Percentiles rank a stretch among this genome's conserved stretches.
Conservation (phyloP, 2,329 filamentous ascomycete species). For the Fusarium pseudoanthophilum region DNA sequence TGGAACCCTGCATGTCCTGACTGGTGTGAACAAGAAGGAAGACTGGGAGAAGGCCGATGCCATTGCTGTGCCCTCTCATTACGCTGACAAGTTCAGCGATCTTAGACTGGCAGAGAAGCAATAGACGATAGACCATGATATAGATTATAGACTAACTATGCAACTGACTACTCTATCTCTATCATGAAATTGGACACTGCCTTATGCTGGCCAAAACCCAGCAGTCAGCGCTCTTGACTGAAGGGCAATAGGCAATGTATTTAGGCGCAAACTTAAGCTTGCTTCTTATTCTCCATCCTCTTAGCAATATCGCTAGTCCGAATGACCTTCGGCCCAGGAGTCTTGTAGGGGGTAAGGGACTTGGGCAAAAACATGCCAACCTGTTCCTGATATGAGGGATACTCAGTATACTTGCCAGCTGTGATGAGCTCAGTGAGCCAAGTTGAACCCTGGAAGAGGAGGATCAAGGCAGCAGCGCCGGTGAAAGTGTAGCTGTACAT, state of each 20-base stretch:
- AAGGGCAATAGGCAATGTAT: not conserved
- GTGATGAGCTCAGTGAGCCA: conserved; percentile 87
- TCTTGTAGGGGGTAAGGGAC: conserved; percentile 56
- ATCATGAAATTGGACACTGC: not conserved
- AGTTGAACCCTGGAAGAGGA: conserved; percentile 90
- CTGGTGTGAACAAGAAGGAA: conserved; percentile 86
- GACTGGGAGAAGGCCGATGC: conserved; percentile 80
- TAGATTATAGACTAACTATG: conserved; percentile 36
- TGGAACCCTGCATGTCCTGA: conserved; percentile 90
- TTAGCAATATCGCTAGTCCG: conserved; percentile 63
- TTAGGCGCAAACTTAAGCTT: conserved; percentile 14
- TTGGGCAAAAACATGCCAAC: conserved; percentile 87
- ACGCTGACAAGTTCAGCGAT: conserved; percentile 87
- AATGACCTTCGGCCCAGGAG: conserved; percentile 59
- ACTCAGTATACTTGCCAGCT: conserved; percentile 86
- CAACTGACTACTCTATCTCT: not conserved
- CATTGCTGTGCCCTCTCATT: conserved; percentile 79
- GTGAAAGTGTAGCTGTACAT: conserved; percentile 82
- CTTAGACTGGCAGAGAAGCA: conserved; percentile 55
- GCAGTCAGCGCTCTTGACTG: not conserved
- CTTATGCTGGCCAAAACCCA: not conserved
- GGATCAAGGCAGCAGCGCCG: conserved; percentile 75
- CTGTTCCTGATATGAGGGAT: conserved; percentile 81
- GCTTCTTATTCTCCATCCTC: conserved; percentile 54
- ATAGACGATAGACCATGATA: conserved; percentile 26